Conservation (phyloP, 805 yeast genomes). For the Torulaspora delbrueckii region DNA sequence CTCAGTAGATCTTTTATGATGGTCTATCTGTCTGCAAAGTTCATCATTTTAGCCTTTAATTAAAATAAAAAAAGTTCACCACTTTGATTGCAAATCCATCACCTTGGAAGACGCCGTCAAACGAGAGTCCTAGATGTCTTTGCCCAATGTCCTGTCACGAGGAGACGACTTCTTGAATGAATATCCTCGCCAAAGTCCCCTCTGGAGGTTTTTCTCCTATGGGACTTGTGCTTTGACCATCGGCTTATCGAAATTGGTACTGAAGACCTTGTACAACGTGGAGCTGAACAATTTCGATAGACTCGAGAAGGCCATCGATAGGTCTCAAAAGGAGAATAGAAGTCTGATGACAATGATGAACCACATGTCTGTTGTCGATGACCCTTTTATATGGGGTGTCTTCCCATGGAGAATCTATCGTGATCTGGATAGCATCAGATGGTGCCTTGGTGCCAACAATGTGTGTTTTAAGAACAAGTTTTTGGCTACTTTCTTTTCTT, state of each 20-base stretch:
- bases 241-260: constrained; percentile 54
- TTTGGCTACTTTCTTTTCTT: constrained; percentile 60
- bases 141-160: constrained; percentile 58
- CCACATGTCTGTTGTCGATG: constrained; percentile 88
- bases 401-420: constrained; percentile 66
- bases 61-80: not conserved
- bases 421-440: constrained; percentile 65
- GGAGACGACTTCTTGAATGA: constrained; percentile 67
- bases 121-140: constrained; percentile 47
- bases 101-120: not conserved
- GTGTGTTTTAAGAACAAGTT: constrained; percentile 65
- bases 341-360: constrained; percentile 84
- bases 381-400: constrained; percentile 85
- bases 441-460: constrained; percentile 94
- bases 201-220: constrained; percentile 68
- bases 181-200: constrained; percentile 52
- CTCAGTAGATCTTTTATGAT: not conserved
- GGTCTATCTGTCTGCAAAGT: not conserved
- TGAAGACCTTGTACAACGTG: constrained; percentile 61
- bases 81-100: not conserved
- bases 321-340: constrained; percentile 61
- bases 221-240: constrained; percentile 65
- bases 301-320: constrained; percentile 58
- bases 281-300: constrained; percentile 56
- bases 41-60: not conserved